A percentile compares a stretch with the other conserved stretches of the same genome.
These are phyloP conservation scores for Hanseniaspora lindneri DNA, from an alignment of 805 yeast species.

Conservation along the genomic window DNA sequence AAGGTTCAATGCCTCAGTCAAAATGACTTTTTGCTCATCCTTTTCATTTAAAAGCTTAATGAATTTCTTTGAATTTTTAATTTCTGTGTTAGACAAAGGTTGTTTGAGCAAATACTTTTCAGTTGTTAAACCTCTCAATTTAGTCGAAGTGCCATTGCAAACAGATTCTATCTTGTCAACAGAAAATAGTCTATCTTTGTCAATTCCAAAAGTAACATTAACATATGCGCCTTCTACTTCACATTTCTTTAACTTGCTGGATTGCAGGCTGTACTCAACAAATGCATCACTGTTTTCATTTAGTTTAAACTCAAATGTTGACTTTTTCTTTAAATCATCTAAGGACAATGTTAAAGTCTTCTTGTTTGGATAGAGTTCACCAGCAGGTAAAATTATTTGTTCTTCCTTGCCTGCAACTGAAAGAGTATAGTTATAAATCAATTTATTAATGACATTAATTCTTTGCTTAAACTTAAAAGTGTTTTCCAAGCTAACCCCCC, in stretches of 20 bases:
- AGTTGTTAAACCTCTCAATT: neutral
- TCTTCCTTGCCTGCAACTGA: constrained; percentile 23
- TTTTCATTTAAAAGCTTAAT: constrained; percentile 41
- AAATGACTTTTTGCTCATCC: constrained; percentile 43
- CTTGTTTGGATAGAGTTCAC: constrained; percentile 33
- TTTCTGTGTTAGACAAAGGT: constrained; percentile 18
- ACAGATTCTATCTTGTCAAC: constrained; percentile 17
- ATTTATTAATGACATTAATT: constrained; percentile 46
- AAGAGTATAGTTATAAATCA: constrained; percentile 39
- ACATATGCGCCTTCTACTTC: neutral
- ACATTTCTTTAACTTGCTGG: neutral
- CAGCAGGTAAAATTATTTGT: neutral
- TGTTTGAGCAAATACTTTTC: neutral
- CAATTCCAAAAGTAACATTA: constrained; percentile 15
- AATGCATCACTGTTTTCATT: neutral
- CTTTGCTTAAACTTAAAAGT: constrained; percentile 50
- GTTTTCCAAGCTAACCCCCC: constrained; percentile 65
- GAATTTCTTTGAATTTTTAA: constrained; percentile 33
- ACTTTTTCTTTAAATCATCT: constrained; percentile 23
- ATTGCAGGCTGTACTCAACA: neutral
- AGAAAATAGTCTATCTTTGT: constrained; percentile 20
- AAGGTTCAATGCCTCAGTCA: constrained; percentile 51
- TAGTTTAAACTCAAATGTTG: neutral
- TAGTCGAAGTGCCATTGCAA: constrained; percentile 18
- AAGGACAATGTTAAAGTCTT: constrained; percentile 33